Percentiles rank a stretch among this genome's conserved stretches.
These are phyloP conservation scores for Vitis amurensis DNA, from an alignment of 164 flowering plant species.

Conservation along the genomic window DNA sequence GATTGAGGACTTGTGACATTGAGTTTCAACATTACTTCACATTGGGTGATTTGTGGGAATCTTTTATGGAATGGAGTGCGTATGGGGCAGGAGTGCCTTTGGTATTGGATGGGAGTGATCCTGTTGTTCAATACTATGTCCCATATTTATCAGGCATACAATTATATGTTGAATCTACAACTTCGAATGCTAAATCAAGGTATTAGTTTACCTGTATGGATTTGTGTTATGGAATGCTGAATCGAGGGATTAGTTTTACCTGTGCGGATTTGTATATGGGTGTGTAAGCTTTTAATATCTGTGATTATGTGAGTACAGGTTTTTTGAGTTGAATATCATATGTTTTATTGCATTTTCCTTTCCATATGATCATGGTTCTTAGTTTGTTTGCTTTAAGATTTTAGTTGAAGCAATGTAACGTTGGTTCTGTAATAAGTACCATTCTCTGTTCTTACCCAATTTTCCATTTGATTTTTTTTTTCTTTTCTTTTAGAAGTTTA, in stretches of 20 bases:
- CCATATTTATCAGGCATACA: constrained; percentile 72
- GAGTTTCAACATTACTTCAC: constrained; percentile 56
- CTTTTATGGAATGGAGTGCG: constrained; percentile 74
- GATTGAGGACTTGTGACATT: constrained; percentile 44
- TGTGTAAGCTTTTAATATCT: too few species aligned
- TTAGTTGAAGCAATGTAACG: too few species aligned
- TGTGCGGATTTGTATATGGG: background rate
- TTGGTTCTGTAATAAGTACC: too few species aligned
- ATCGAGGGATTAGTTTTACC: constrained; percentile 14
- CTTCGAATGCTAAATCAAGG: constrained; percentile 21
- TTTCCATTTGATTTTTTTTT: too few species aligned
- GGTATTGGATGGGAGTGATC: constrained; percentile 48
- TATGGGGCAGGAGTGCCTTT: constrained; percentile 80
- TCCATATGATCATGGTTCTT: too few species aligned
- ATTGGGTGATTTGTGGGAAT: constrained; percentile 64
- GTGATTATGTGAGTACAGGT: too few species aligned
- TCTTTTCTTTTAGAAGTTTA: too few species aligned
- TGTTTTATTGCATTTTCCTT: too few species aligned
- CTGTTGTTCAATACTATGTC: constrained; percentile 66
- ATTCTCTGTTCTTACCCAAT: too few species aligned
- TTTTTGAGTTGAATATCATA: too few species aligned
- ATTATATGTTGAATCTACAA: constrained; percentile 40
- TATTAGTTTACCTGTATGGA: background rate
- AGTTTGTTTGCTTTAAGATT: too few species aligned
- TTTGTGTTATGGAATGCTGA: constrained; percentile 1